These are phyloP conservation scores for Alternaria viburni DNA, from an alignment of 2,329 filamentous ascomycete species.

Conservation along the genomic window DNA sequence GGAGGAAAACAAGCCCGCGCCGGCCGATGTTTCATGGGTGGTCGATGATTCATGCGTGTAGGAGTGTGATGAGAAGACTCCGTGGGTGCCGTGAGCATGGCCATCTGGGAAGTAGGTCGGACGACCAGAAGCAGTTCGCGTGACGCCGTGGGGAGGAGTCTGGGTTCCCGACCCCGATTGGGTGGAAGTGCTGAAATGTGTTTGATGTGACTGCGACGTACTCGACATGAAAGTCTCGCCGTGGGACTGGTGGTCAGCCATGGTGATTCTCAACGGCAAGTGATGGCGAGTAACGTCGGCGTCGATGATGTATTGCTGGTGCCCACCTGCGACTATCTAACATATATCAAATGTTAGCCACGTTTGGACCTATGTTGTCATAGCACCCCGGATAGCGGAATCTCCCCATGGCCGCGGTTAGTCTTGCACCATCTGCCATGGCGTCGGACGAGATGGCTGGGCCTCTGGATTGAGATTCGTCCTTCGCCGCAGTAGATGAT, in stretches of 20 bases:
- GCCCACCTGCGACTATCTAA: not conserved
- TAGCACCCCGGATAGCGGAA: constrained; percentile 5
- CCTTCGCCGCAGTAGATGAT: not conserved
- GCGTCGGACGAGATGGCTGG: constrained; percentile 2
- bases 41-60: not conserved
- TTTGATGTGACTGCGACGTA: constrained; percentile 4
- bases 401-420: constrained; percentile 1
- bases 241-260: constrained; percentile 21
- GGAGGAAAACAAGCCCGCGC: not conserved
- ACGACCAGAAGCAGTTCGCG: constrained; percentile 35
- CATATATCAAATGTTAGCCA: constrained; percentile 1
- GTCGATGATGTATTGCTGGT: not conserved
- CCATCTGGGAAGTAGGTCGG: constrained; percentile 41
- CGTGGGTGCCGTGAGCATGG: constrained; percentile 12
- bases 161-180: constrained; percentile 3
- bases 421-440: not conserved
- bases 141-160: constrained; percentile 6
- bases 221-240: constrained; percentile 7
- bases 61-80: constrained; percentile 10
- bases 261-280: constrained; percentile 9
- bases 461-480: not conserved
- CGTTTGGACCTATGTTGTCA: constrained; percentile 2
- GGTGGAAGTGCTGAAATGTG: not conserved
- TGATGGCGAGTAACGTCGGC: constrained; percentile 1
- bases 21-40: not conserved